phyloP scores from a whole-genome alignment of 2,329 filamentous ascomycete species.

The Penicillium sp. region DNA sequence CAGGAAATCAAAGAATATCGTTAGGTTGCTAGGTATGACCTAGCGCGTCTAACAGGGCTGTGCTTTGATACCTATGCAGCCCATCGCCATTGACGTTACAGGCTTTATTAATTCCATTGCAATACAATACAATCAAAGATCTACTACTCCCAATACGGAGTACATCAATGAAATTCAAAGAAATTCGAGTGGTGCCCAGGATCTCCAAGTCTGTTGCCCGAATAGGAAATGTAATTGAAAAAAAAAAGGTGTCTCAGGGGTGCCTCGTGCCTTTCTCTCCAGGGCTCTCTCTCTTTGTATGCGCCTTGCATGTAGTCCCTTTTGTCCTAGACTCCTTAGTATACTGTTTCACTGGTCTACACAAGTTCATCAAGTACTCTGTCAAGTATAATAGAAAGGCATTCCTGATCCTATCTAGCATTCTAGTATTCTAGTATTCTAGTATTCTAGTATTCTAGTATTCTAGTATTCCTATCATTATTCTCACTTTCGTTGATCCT shows the following conservation, averaged over 20 bases:
- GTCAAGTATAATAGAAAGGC: slow-evolving; percentile 13
- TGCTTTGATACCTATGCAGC: not conserved
- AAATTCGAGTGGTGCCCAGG: not conserved
- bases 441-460: too few species aligned
- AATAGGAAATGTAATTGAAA: slow-evolving; percentile 17
- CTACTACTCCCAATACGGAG: not conserved
- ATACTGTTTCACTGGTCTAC: slow-evolving; percentile 16
- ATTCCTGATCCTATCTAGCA: not conserved
- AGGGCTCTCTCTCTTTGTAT: not conserved
- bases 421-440: too few species aligned
- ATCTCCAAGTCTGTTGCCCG: not conserved
- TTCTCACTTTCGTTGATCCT: not conserved
- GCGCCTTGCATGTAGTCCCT: slow-evolving; percentile 7
- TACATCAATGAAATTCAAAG: not conserved
- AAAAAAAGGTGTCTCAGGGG: slow-evolving; percentile 17
- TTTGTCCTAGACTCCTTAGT: slow-evolving; percentile 6
- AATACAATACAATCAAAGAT: slow-evolving; percentile 11
- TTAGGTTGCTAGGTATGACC: not conserved
- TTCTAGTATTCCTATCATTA: not conserved
- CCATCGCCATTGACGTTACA: slow-evolving; percentile 9
- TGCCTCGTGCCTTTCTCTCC: slow-evolving; percentile 14
- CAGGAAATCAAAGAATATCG: not conserved
- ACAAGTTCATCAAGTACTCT: not conserved
- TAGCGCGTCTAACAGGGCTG: not conserved
- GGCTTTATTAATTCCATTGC: not conserved